Evolutionary conservation across 1,284 basidiomycete species (phyloP).

Genomic region (Boletus sp.): DNA sequence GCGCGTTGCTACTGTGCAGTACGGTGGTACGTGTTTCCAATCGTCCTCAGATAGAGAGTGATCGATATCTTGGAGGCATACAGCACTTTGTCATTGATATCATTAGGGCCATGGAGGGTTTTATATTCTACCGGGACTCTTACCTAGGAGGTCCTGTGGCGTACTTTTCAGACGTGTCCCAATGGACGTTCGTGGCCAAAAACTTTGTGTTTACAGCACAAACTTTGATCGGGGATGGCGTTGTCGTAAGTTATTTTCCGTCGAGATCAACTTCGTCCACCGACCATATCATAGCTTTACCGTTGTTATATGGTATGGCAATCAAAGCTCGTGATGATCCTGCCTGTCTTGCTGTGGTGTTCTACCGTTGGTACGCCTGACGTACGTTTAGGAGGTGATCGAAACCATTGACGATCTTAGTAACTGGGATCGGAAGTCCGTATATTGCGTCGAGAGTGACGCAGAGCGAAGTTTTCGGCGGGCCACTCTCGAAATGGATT

Average conservation of each 20-base stretch:
- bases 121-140: constrained; percentile 10
- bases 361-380: constrained; percentile 18
- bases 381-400: background rate
- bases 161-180: constrained; percentile 2
- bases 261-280: too few species aligned
- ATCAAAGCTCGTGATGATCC: constrained; percentile 24
- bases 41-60: background rate
- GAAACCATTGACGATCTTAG: constrained; percentile 12
- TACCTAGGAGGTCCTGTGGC: constrained; percentile 9
- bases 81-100: constrained; percentile 30
- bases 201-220: constrained; percentile 23
- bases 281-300: constrained; percentile 24
- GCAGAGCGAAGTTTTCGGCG: constrained; percentile 18
- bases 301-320: constrained; percentile 32
- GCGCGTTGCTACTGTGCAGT: constrained; percentile 4
- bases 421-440: constrained; percentile 21
- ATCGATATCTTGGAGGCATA: background rate
- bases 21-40: constrained; percentile 8
- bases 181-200: constrained; percentile 11
- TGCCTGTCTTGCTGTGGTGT: constrained; percentile 29
- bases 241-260: constrained; percentile 33
- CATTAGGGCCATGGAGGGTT: constrained; percentile 10
- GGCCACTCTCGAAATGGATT: constrained; percentile 21
- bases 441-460: constrained; percentile 6
- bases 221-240: constrained; percentile 40